phyloP scores from a whole-genome alignment of 2,329 filamentous ascomycete genomes.

The Xylaria digitata region DNA sequence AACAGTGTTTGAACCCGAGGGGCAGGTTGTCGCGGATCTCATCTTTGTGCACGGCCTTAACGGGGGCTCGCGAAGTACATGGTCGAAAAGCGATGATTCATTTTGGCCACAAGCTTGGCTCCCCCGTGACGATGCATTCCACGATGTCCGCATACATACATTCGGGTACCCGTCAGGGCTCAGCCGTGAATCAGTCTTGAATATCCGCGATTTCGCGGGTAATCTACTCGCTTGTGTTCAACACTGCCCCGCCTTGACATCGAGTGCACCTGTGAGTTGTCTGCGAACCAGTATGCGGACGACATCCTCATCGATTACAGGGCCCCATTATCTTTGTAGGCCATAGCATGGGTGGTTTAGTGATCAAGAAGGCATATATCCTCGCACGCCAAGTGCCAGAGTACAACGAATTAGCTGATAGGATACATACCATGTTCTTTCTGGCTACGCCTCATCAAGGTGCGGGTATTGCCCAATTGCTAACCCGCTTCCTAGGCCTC shows the following conservation, averaged over 20 bases:
- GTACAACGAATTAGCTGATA: slow-evolving; percentile 41
- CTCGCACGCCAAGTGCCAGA: slow-evolving; percentile 42
- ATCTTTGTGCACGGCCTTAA: slow-evolving; percentile 57
- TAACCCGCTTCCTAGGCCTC: slow-evolving; percentile 43
- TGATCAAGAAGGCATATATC: slow-evolving; percentile 51
- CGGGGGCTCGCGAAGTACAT: slow-evolving; percentile 52
- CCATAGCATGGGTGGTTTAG: slow-evolving; percentile 54
- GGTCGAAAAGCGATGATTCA: slow-evolving; percentile 43
- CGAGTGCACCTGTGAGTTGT: slow-evolving; percentile 34
- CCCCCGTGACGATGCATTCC: slow-evolving; percentile 47
- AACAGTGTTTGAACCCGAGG: slow-evolving; percentile 37
- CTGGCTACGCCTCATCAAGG: slow-evolving; percentile 54
- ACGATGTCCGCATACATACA: slow-evolving; percentile 50
- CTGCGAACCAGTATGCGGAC: not conserved
- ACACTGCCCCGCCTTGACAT: slow-evolving; percentile 45
- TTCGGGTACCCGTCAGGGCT: slow-evolving; percentile 47
- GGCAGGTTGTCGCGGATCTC: slow-evolving; percentile 42
- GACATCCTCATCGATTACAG: slow-evolving; percentile 26
- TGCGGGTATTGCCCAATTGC: slow-evolving; percentile 44
- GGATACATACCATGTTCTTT: slow-evolving; percentile 52
- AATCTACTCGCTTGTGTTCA: slow-evolving; percentile 47
- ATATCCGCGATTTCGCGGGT: slow-evolving; percentile 50
- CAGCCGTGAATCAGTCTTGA: slow-evolving; percentile 42
- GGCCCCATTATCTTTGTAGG: slow-evolving; percentile 50
- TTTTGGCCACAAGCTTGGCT: slow-evolving; percentile 54